Percentiles rank a stretch among this genome's conserved stretches.
phyloP scores from a whole-genome alignment of 192 early-diverging fungal species.

The Coemansia sp. region DNA sequence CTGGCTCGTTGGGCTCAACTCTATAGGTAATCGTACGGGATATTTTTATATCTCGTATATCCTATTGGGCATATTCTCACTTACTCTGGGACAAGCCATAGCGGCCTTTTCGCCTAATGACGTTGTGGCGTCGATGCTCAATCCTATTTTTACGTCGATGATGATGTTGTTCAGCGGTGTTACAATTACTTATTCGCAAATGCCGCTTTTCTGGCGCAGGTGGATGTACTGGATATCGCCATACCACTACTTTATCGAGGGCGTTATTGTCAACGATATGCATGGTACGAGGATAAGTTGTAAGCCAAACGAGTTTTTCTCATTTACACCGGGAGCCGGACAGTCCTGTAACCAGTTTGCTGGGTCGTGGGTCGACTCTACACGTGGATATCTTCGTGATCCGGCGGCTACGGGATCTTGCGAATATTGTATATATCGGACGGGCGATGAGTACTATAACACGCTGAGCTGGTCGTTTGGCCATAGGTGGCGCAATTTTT shows the following conservation, averaged over 20 bases:
- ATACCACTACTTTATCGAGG: slow-evolving; percentile 72
- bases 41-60: slow-evolving; percentile 71
- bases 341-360: slow-evolving; percentile 69
- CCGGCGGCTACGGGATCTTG: slow-evolving; percentile 59
- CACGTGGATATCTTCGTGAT: slow-evolving; percentile 66
- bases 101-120: slow-evolving; percentile 68
- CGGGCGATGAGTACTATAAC: slow-evolving; percentile 64
- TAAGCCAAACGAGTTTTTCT: slow-evolving; percentile 55
- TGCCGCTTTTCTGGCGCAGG: slow-evolving; percentile 70
- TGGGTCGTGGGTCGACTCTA: slow-evolving; percentile 55
- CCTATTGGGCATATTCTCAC: slow-evolving; percentile 66
- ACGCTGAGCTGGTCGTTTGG: slow-evolving; percentile 59
- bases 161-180: slow-evolving; percentile 75
- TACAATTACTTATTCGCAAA: slow-evolving; percentile 62
- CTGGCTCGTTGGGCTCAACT: slow-evolving; percentile 72
- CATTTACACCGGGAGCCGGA: slow-evolving; percentile 61
- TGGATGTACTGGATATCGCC: slow-evolving; percentile 77
- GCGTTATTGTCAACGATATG: slow-evolving; percentile 65
- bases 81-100: slow-evolving; percentile 74
- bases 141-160: slow-evolving; percentile 70
- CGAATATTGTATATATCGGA: slow-evolving; percentile 65
- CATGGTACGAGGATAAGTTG: slow-evolving; percentile 57
- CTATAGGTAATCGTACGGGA: slow-evolving; percentile 51
- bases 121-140: slow-evolving; percentile 63
- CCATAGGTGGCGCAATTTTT: slow-evolving; percentile 74